These are phyloP conservation scores for Trametes hirsuta DNA, from an alignment of 1,284 basidiomycete species.

Conservation along the genomic window DNA sequence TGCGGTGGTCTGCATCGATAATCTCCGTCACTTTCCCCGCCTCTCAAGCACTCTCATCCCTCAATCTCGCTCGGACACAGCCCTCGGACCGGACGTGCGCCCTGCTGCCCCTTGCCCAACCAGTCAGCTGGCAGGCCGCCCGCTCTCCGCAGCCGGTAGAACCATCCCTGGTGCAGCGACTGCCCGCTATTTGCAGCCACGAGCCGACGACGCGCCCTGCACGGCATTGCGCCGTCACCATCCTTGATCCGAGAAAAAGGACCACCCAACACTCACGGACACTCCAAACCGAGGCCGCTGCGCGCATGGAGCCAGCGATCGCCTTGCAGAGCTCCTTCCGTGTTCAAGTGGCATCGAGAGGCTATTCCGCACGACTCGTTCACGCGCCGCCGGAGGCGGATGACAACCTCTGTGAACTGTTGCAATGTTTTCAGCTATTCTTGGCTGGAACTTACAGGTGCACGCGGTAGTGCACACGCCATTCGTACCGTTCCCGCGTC, in stretches of 20 bases:
- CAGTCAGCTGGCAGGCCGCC: neutral
- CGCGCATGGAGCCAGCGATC: neutral
- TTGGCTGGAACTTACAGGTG: neutral
- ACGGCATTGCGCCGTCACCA: neutral
- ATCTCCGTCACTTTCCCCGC: slow-evolving; percentile 17
- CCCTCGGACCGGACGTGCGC: neutral
- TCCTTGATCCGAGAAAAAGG: slow-evolving; percentile 5
- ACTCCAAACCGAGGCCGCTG: neutral
- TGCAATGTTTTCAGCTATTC: neutral
- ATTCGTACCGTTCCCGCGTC: too few species aligned
- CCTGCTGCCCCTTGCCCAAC: neutral
- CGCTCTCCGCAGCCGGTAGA: neutral
- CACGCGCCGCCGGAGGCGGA: neutral
- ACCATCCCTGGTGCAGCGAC: neutral
- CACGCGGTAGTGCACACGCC: too few species aligned
- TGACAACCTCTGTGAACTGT: slow-evolving; percentile 1
- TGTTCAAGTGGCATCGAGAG: too few species aligned
- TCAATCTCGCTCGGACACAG: neutral
- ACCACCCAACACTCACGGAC: neutral
- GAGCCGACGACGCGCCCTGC: neutral
- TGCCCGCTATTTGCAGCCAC: slow-evolving; percentile 2
- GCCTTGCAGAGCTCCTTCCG: too few species aligned
- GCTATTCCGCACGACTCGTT: too few species aligned
- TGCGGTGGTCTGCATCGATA: slow-evolving; percentile 9
- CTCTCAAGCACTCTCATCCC: slow-evolving; percentile 2